A percentile compares a stretch with the other conserved stretches of the same genome.
phyloP scores from a whole-genome alignment of 192 early-diverging fungal species.

The Coemansia sp. region DNA sequence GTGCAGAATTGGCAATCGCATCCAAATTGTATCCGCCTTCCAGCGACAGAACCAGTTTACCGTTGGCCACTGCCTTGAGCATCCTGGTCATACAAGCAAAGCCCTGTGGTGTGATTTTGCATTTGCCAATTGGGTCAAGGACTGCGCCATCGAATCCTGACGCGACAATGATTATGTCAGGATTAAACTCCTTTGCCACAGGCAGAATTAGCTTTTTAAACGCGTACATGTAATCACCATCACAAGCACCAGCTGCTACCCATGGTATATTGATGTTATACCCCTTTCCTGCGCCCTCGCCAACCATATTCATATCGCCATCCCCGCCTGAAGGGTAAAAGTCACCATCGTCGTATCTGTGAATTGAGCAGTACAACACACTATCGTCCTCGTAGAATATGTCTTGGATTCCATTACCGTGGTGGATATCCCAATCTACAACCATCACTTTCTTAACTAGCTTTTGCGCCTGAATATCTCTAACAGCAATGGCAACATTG shows the following conservation, averaged over 20 bases:
- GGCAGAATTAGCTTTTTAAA: slow-evolving; percentile 81
- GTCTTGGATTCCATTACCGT: slow-evolving; percentile 91
- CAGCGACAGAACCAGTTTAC: slow-evolving; percentile 74
- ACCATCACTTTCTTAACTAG: slow-evolving; percentile 67
- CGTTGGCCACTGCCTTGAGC: slow-evolving; percentile 67
- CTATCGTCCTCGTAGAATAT: slow-evolving; percentile 73
- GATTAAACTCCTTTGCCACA: slow-evolving; percentile 76
- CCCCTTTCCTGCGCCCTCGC: slow-evolving; percentile 64
- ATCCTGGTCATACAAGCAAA: slow-evolving; percentile 88
- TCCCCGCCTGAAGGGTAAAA: slow-evolving; percentile 75
- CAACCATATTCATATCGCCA: slow-evolving; percentile 59
- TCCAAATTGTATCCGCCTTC: slow-evolving; percentile 90
- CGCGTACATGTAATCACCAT: slow-evolving; percentile 86
- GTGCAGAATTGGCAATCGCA: slow-evolving; percentile 69
- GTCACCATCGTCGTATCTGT: slow-evolving; percentile 72
- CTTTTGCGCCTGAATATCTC: slow-evolving; percentile 56
- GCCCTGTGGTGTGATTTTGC: slow-evolving; percentile 72
- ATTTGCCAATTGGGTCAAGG: slow-evolving; percentile 82
- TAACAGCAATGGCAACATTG: slow-evolving; percentile 84
- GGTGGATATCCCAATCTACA: slow-evolving; percentile 95
- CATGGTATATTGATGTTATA: slow-evolving; percentile 89
- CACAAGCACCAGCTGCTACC: slow-evolving; percentile 68
- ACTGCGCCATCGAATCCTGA: slow-evolving; percentile 89
- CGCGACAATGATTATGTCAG: slow-evolving; percentile 82
- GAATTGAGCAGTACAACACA: slow-evolving; percentile 86